These are phyloP conservation scores for Lunasporangiospora selenospora DNA, from an alignment of 192 early-diverging fungal genomes.

Conservation along the genomic window DNA sequence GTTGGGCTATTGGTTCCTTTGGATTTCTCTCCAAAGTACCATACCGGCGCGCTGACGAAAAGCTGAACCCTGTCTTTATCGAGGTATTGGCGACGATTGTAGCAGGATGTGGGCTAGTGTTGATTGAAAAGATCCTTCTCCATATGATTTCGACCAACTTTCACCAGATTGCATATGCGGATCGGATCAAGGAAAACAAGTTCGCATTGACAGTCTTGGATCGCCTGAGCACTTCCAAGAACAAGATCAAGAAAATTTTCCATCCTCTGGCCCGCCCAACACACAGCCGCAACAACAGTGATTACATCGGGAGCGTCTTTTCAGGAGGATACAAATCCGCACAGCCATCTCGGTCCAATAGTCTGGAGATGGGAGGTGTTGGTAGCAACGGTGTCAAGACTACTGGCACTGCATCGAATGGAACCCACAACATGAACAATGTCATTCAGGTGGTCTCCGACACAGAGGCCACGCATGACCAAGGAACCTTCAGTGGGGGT, in stretches of 20 bases:
- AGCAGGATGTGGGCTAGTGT: slow-evolving; percentile 17
- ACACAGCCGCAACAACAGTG: slow-evolving; percentile 28
- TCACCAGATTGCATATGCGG: slow-evolving; percentile 68
- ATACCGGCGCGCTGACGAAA: slow-evolving; percentile 3
- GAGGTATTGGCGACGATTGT: slow-evolving; percentile 32
- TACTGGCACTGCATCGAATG: background rate
- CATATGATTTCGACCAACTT: slow-evolving; percentile 68
- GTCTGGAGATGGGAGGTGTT: slow-evolving; percentile 19
- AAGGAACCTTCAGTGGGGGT: too few relatives aligned
- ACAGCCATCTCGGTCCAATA: slow-evolving; percentile 29
- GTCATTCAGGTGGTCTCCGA: too few relatives aligned
- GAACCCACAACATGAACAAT: background rate
- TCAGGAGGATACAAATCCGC: slow-evolving; percentile 16
- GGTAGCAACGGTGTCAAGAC: too few relatives aligned
- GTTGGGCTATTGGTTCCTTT: slow-evolving; percentile 42
- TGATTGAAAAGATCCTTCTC: slow-evolving; percentile 64
- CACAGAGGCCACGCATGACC: too few relatives aligned
- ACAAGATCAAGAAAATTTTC: slow-evolving; percentile 33
- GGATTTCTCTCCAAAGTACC: slow-evolving; percentile 27
- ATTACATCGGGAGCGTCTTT: slow-evolving; percentile 6
- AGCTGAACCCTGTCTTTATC: slow-evolving; percentile 24
- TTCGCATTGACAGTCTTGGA: slow-evolving; percentile 64
- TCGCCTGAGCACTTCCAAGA: slow-evolving; percentile 57
- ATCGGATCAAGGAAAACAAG: slow-evolving; percentile 62
- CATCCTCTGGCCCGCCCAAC: slow-evolving; percentile 6